Percentiles rank a stretch among this genome's conserved stretches.
Evolutionary conservation across 345 rosid genomes (phyloP).

Genomic region (Theobroma cacao): DNA sequence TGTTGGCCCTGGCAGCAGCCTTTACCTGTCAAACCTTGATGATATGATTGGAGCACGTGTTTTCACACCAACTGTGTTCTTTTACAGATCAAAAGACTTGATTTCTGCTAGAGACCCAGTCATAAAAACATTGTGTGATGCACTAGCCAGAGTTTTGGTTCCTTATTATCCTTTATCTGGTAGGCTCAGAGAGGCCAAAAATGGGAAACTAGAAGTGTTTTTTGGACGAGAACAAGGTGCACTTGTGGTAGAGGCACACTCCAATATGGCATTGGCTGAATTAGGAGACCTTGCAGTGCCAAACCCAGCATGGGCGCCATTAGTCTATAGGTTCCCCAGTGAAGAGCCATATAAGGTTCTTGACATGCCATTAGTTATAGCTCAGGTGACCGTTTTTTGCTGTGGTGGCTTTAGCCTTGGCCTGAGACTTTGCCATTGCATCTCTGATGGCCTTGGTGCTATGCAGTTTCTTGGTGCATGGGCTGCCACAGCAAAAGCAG

Average conservation of each 20-base stretch:
- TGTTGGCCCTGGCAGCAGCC: constrained; percentile 38
- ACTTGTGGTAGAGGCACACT: constrained; percentile 65
- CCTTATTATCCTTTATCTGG: constrained; percentile 89
- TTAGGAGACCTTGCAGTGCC: constrained; percentile 84
- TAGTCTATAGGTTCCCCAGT: constrained; percentile 54
- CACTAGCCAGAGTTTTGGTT: constrained; percentile 61
- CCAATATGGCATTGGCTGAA: constrained; percentile 50
- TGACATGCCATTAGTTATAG: constrained; percentile 80
- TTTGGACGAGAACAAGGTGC: constrained; percentile 74
- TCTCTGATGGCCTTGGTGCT: constrained; percentile 88
- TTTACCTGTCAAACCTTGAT: constrained; percentile 89
- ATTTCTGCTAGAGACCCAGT: constrained; percentile 22
- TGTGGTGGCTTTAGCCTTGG: constrained; percentile 92
- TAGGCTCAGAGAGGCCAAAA: constrained; percentile 55
- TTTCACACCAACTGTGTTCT: constrained; percentile 84
- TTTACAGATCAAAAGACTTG: constrained; percentile 35
- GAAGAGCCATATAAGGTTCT: constrained; percentile 82
- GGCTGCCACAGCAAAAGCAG: constrained; percentile 67
- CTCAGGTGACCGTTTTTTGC: constrained; percentile 70
- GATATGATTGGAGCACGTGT: constrained; percentile 77
- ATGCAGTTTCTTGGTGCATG: constrained; percentile 85
- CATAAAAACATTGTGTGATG: constrained; percentile 39
- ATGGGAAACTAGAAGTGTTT: constrained; percentile 76
- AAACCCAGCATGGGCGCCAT: constrained; percentile 79
- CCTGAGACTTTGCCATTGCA: constrained; percentile 84